phyloP scores from a whole-genome alignment of 2,329 filamentous ascomycete species.

The Aspergillus fructus region DNA sequence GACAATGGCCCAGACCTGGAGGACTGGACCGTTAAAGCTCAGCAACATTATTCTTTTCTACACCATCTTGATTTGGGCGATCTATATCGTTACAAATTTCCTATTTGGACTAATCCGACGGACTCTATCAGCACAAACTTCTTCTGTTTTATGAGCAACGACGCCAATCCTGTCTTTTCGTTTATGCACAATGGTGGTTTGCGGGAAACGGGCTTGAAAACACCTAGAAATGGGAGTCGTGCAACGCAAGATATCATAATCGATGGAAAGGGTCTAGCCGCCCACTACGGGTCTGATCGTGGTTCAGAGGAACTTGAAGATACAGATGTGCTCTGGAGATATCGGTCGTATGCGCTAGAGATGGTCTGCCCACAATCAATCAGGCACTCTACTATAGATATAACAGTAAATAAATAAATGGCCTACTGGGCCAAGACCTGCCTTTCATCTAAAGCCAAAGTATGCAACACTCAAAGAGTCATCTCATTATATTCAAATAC shows the following conservation, averaged over 20 bases:
- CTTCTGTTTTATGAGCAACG: slow-evolving; percentile 53
- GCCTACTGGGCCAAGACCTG: no score
- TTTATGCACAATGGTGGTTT: slow-evolving; percentile 46
- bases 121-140: slow-evolving; percentile 56
- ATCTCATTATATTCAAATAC: not conserved
- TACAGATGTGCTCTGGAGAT: slow-evolving; percentile 56
- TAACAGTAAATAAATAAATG: not conserved
- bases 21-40: slow-evolving; percentile 52
- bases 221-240: slow-evolving; percentile 19
- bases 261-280: slow-evolving; percentile 55
- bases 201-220: slow-evolving; percentile 37
- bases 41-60: slow-evolving; percentile 47
- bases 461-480: no score
- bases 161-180: slow-evolving; percentile 48
- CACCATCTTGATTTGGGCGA: slow-evolving; percentile 51
- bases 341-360: slow-evolving; percentile 54
- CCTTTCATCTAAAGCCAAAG: no score
- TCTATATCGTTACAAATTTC: slow-evolving; percentile 51
- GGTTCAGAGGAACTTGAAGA: slow-evolving; percentile 44
- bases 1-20: slow-evolving; percentile 44
- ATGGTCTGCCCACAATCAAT: slow-evolving; percentile 43
- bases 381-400: slow-evolving; percentile 1
- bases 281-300: slow-evolving; percentile 53
- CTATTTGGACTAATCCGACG: slow-evolving; percentile 48
- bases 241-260: slow-evolving; percentile 45